Evolutionary conservation across 2,329 filamentous ascomycete genomes (phyloP), one percentile per base, ranked within the genome.

Genomic region (Chrysosporium keratinophilum): DNA sequence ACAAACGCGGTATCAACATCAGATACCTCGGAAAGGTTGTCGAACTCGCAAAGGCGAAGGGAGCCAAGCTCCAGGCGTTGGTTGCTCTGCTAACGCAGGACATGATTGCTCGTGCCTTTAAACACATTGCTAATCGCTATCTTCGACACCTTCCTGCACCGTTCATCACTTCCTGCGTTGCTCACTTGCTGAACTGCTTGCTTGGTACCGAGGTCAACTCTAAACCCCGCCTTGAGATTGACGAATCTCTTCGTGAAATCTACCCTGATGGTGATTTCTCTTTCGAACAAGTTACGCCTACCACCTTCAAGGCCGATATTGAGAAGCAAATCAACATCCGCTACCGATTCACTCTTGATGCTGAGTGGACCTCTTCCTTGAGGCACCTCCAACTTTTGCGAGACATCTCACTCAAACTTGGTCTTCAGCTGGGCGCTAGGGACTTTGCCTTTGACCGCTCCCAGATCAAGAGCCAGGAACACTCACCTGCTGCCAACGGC

Each of bases 1-100:
- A 98, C 76, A 95, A 95, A 77, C 87, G 91, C 41, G 93, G 93
- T 72, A 90, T 98, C 75, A 98, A 98, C 74, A 80, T 97, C 58
- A 82, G 94, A 64, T 98, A 98, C 69, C 78, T 97, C n/a, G 93
- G 93, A 60, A 85, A 83, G 69, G 72, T 98, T 58, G 85, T 88
- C 11, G 76, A 80, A 55, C 77, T 87, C 50, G 82, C 85, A 61
- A 79, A 80, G 60, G 74, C 78, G 56, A 78, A 82, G 61, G 84
- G 84, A 54, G 77, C 81, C 52, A 84, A 88, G 57, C 77, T 97
- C 20, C 76, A 83, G 61, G 89, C 89, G 57, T 76, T 98, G 62
- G 83, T 81, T 59, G 80, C 83, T 54, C 80, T 98, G 37, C 80
- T 85, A 57, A 71, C 88, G 41, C 91, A 95, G 67, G 93, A 98